phyloP scores from a whole-genome alignment of 805 yeast species.

The Lachancea dasiensis region DNA sequence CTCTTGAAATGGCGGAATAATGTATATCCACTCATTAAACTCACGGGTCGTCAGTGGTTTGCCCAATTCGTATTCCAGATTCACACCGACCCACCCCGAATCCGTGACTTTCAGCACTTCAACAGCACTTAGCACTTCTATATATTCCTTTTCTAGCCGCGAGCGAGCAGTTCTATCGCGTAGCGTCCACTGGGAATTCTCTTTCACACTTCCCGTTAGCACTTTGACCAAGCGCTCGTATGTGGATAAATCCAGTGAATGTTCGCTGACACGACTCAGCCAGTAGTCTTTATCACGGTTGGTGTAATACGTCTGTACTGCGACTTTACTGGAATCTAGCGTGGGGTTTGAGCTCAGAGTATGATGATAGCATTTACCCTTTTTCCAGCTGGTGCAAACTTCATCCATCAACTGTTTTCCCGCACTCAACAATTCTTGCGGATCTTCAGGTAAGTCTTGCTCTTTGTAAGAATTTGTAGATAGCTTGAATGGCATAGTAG shows the following conservation, averaged over 20 bases:
- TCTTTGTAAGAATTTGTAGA: constrained; percentile 10
- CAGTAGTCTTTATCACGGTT: constrained; percentile 30
- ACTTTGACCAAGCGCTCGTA: constrained; percentile 27
- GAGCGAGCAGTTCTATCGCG: constrained; percentile 30
- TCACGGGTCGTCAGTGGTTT: constrained; percentile 34
- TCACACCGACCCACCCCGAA: constrained; percentile 29
- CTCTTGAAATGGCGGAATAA: constrained; percentile 21
- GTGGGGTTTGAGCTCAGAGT: constrained; percentile 13
- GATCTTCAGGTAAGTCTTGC: constrained; percentile 13
- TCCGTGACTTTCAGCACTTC: constrained; percentile 17
- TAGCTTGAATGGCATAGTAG: constrained; percentile 6
- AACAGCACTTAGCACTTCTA: constrained; percentile 29
- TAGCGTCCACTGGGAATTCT: constrained; percentile 15
- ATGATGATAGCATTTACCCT: constrained; percentile 30
- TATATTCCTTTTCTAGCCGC: constrained; percentile 31
- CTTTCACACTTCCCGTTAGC: constrained; percentile 26
- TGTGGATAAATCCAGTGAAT: constrained; percentile 12
- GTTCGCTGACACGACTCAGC: constrained; percentile 31
- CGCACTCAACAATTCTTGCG: constrained; percentile 12
- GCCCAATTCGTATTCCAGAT: constrained; percentile 35
- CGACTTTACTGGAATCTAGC: constrained; percentile 21
- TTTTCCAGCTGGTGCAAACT: constrained; percentile 28
- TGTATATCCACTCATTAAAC: constrained; percentile 34
- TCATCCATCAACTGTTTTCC: constrained; percentile 25
- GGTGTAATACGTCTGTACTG: constrained; percentile 31